These are phyloP conservation scores for Pseudogymnoascus sp. DNA, from an alignment of 2,329 filamentous ascomycete species.

Conservation along the genomic window DNA sequence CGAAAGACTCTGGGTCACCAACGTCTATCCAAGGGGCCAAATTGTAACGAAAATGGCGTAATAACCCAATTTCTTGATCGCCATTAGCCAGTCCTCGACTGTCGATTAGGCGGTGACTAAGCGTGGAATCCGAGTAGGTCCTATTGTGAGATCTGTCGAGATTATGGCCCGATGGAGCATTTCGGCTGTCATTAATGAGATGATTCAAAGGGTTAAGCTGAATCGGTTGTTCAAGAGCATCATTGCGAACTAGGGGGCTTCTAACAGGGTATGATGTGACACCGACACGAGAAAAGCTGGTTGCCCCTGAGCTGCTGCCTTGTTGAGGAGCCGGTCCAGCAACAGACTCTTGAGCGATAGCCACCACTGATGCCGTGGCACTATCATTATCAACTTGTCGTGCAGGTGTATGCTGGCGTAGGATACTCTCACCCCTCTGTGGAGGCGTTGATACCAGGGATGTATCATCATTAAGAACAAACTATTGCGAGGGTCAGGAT, in stretches of 20 bases:
- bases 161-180: slow-evolving; percentile 7
- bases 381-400: neutral
- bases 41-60: slow-evolving; percentile 10
- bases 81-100: neutral
- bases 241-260: neutral
- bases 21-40: slow-evolving; percentile 13
- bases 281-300: neutral
- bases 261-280: neutral
- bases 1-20: neutral
- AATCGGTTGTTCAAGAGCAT: neutral
- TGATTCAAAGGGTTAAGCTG: neutral
- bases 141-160: slow-evolving; percentile 21
- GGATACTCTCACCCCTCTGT: neutral
- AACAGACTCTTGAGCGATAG: neutral
- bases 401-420: neutral
- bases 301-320: neutral
- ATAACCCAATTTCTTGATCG: neutral
- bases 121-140: slow-evolving; percentile 19
- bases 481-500: neutral
- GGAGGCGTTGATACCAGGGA: neutral
- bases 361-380: neutral
- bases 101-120: slow-evolving; percentile 21
- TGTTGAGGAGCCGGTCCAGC: neutral
- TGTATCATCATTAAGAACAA: neutral
- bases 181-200: neutral